Evolutionary conservation across 2,329 filamentous ascomycete species (phyloP).

Genomic region (Arthrocladium fulminans): DNA sequence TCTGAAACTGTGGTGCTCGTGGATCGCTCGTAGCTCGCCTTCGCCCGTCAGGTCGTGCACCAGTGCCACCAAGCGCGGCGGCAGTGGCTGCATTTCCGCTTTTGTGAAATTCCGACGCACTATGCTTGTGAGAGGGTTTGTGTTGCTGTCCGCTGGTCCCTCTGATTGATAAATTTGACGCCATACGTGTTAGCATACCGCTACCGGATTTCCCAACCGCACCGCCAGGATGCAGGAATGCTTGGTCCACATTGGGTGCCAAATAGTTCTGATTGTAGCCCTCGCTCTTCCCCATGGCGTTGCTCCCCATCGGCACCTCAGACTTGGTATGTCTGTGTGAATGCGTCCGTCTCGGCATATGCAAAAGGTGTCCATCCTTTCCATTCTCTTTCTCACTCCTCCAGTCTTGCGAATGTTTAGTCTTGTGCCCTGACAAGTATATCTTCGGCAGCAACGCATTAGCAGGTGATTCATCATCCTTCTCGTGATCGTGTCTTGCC

Average conservation of each 20-base stretch:
- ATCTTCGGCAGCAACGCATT: background rate
- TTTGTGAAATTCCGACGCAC: background rate
- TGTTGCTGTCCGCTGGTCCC: background rate
- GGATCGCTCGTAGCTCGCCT: slow-evolving; percentile 6
- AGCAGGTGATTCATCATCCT: background rate
- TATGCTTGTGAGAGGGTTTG: slow-evolving; percentile 3
- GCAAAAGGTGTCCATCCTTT: background rate
- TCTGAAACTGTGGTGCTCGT: background rate
- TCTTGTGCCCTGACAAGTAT: slow-evolving; percentile 1
- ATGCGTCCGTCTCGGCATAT: background rate
- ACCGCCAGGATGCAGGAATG: background rate
- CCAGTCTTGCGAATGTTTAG: background rate
- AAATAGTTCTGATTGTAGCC: background rate
- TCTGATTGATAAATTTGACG: slow-evolving; percentile 1
- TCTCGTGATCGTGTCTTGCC: background rate
- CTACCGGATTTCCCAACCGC: background rate
- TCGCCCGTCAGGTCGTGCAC: background rate
- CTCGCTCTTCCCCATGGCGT: background rate
- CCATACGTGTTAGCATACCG: background rate
- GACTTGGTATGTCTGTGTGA: slow-evolving; percentile 2
- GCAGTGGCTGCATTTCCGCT: background rate
- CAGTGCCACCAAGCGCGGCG: background rate
- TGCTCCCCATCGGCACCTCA: background rate
- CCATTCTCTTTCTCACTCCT: background rate
- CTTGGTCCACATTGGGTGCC: background rate